Base-by-base conservation (phyloP, 306 rosid species). In the Heteromeles arbutifolia region DNA sequence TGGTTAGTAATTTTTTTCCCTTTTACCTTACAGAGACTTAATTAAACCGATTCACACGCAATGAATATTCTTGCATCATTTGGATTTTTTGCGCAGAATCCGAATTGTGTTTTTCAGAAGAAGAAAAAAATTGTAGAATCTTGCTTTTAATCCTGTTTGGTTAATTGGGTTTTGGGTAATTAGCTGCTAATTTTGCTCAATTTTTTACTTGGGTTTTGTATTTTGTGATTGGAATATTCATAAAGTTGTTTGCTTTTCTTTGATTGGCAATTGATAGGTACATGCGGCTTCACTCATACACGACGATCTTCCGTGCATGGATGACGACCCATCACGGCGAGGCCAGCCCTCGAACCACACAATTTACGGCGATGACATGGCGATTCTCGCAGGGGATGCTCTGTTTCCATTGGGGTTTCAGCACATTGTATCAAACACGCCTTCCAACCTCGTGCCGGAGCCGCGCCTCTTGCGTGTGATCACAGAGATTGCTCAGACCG, bases 251-350 rank as follows among this genome's bases (percentile, higher is more conserved):
- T 73, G 11, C 21, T 65, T 39, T 41, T 19, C n/a, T 73, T 28
- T 61, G 67, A 22, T n/a, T 37, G 54, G 14, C 71, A 56, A 53
- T 62, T 78, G 70, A 70, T 88, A 95, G 98, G 97, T 95, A 67
- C 98, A 95, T 78, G 90, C 96, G 0, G 98, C 98, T 74, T 95
- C 97, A 45, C 80, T 95, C 87, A 92, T 92, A 79, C 98, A 95
- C 17, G 96, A 95, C 54, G 98, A 95, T 78, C 97, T 95, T 77
- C 98, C 98, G 61, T 92, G 92, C 75, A 95, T 92, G 97, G 98
- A 95, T 32, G 98, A 92, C 72, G 89, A 90, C 65, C 80, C 91
- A 11, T 86, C 90, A 26, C 96, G 98, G 15, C 87, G 97, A 69
- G 96, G 97, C 67, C 83, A 90, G 75, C 97, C 98, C n/a, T 90